A percentile compares a stretch with the other conserved stretches of the same genome.
These are phyloP conservation scores for Aechmea fasciata DNA, from an alignment of 176 grass and related monocot species.

Conservation along the genomic window DNA sequence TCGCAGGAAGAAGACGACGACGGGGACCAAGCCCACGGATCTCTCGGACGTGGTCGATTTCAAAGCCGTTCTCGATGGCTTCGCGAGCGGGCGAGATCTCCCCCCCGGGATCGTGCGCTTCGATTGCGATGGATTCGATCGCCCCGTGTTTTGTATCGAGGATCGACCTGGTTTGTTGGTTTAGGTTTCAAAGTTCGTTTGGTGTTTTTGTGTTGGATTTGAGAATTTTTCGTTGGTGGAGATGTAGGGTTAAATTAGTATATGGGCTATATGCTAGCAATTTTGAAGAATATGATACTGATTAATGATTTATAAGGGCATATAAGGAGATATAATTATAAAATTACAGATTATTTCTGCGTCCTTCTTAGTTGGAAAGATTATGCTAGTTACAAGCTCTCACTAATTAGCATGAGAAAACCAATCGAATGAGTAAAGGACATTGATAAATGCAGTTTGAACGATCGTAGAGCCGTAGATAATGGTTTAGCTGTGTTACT, in stretches of 20 bases:
- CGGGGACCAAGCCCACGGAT: background rate
- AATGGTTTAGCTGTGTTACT: no score
- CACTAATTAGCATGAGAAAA: no score
- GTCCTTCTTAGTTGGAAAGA: no score
- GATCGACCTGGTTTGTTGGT: conserved; percentile 49
- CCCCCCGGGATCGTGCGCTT: conserved; percentile 26
- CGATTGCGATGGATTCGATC: conserved; percentile 37
- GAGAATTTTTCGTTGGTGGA: background rate
- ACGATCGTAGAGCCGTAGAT: no score
- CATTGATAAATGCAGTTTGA: no score
- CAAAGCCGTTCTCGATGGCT: conserved; percentile 19
- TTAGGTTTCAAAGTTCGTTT: background rate
- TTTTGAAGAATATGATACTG: no score
- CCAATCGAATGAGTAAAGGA: no score
- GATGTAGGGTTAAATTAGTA: background rate
- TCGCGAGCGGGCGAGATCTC: conserved; percentile 19
- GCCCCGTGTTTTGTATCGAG: conserved; percentile 55
- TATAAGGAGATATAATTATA: no score
- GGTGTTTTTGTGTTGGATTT: background rate
- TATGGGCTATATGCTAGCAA: no score
- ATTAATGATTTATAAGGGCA: no score
- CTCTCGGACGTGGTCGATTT: conserved; percentile 55
- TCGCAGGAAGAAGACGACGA: conserved; percentile 17
- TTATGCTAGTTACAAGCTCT: no score
- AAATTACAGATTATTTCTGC: no score